phyloP scores from a whole-genome alignment of 208 protist genomes.

The Leishmania aethiopica region DNA sequence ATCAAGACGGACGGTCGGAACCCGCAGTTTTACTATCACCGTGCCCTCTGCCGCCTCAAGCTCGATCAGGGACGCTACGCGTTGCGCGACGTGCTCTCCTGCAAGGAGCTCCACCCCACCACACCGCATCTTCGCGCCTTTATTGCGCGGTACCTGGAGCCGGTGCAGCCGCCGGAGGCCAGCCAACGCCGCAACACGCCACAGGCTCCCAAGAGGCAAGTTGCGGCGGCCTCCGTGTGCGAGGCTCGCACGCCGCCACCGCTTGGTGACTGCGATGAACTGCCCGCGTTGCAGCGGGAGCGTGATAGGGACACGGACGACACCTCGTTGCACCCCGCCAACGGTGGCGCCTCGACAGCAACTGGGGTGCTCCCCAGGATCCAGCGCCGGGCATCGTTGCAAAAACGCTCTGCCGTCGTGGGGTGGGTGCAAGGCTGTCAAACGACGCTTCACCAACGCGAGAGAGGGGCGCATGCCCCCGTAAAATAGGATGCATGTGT shows the following conservation, averaged over 20 bases:
- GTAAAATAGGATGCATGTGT: neutral
- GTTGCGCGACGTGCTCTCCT: slow-evolving; percentile 87
- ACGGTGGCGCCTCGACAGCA: neutral
- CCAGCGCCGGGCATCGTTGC: neutral
- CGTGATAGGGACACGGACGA: neutral
- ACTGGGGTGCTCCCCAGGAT: neutral
- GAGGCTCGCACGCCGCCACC: neutral
- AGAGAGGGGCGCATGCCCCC: neutral
- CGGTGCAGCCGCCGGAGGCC: slow-evolving; percentile 1
- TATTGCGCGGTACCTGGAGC: slow-evolving; percentile 72
- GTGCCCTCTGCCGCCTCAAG: slow-evolving; percentile 77
- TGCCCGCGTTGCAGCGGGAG: neutral
- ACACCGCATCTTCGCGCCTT: slow-evolving; percentile 74
- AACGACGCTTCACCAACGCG: slow-evolving; percentile 23
- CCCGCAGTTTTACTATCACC: slow-evolving; percentile 86
- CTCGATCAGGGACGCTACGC: slow-evolving; percentile 80
- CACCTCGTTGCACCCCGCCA: neutral
- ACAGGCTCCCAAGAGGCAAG: neutral
- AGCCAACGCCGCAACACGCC: neutral
- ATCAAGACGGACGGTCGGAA: slow-evolving; percentile 72
- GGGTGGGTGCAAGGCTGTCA: slow-evolving; percentile 20
- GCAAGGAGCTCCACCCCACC: slow-evolving; percentile 66
- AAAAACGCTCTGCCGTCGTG: neutral
- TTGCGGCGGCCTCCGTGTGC: neutral
- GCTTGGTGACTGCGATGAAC: neutral